Percentiles rank a stretch among this genome's conserved stretches.
Evolutionary conservation across 257 asterid species (phyloP).

Genomic region (Thymus quinquecostatus): DNA sequence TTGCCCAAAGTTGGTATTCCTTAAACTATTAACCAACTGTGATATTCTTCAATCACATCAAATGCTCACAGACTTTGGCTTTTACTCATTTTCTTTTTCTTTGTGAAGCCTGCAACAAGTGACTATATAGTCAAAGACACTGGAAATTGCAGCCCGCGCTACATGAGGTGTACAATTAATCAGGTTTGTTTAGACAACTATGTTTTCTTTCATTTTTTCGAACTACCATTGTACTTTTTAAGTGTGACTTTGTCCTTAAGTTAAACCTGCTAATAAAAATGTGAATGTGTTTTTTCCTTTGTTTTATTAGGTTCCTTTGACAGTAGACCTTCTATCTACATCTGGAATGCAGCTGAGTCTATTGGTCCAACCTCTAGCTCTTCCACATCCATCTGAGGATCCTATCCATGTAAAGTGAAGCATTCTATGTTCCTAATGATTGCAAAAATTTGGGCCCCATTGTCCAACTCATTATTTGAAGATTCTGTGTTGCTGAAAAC

Average conservation of each 20-base stretch:
- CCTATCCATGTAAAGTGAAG: constrained; percentile 77
- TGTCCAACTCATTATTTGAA: constrained; percentile 1
- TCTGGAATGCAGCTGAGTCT: constrained; percentile 96
- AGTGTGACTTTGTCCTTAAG: constrained; percentile 18
- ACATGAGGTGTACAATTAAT: constrained; percentile 92
- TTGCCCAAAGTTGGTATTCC: constrained; percentile 24
- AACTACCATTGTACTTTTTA: constrained; percentile 2
- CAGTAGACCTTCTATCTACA: constrained; percentile 90
- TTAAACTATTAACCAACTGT: constrained; percentile 22
- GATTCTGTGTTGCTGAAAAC: constrained; percentile 11
- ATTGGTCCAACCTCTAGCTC: constrained; percentile 98
- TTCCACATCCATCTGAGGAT: constrained; percentile 96
- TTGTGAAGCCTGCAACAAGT: constrained; percentile 90
- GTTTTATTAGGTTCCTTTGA: constrained; percentile 81
- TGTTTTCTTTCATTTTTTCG: neutral
- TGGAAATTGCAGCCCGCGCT: constrained; percentile 99
- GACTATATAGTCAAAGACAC: constrained; percentile 92
- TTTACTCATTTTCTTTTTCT: constrained; percentile 31
- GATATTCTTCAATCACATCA: constrained; percentile 20
- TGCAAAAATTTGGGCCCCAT: constrained; percentile 4
- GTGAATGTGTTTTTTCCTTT: constrained; percentile 25
- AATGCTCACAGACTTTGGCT: constrained; percentile 8
- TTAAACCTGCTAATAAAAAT: constrained; percentile 34
- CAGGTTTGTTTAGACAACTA: constrained; percentile 54
- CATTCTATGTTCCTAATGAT: constrained; percentile 25